Evolutionary conservation across 768 basidiomycete genomes (phyloP).

Genomic region (Boletus subcaerulescens): DNA sequence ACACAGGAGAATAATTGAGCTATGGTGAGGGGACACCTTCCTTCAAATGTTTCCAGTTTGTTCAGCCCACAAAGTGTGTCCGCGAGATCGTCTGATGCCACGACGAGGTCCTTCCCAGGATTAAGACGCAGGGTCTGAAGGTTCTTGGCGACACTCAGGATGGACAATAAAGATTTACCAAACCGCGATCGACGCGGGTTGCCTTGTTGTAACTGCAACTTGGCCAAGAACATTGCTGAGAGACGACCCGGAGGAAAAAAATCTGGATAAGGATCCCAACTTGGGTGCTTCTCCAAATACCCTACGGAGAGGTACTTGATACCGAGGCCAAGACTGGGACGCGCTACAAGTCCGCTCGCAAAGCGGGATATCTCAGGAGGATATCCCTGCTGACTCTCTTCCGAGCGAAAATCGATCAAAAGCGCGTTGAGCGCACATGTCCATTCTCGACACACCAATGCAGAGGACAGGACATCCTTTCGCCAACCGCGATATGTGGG

Average conservation of each 20-base stretch:
- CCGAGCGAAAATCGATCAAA: conserved; percentile 6
- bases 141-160: conserved; percentile 1
- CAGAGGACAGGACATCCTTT: conserved; percentile 3
- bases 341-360: neutral
- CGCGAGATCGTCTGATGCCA: neutral
- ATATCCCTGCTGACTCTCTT: neutral
- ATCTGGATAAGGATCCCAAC: neutral
- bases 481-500: neutral
- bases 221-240: neutral
- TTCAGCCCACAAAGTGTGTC: neutral
- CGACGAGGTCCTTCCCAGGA: neutral
- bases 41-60: neutral
- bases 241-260: neutral
- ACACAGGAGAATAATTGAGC: conserved; percentile 2
- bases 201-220: too few species aligned
- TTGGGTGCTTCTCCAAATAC: conserved; percentile 5
- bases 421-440: conserved; percentile 9
- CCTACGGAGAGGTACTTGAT: conserved; percentile 8
- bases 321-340: neutral
- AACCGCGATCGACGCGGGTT: neutral
- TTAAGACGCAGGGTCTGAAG: neutral
- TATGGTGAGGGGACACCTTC: neutral
- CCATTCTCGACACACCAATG: conserved; percentile 12
- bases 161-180: neutral
- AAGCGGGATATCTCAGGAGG: conserved; percentile 8